Evolutionary conservation across 2,329 filamentous ascomycete species (phyloP).

Genomic region (Ceratocystis huliohia): DNA sequence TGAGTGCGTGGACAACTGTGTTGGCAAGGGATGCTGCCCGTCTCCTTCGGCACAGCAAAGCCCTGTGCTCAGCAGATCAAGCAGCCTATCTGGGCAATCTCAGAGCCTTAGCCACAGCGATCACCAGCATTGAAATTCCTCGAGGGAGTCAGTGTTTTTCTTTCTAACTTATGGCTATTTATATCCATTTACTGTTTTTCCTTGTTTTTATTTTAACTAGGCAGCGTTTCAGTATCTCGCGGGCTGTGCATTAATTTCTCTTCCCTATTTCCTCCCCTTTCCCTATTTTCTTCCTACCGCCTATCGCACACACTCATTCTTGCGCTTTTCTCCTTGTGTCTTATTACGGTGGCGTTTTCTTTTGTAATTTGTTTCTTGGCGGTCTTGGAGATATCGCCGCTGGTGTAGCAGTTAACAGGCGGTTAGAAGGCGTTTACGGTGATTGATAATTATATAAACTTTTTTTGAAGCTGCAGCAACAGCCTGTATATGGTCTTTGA

Average conservation of each 20-base stretch:
- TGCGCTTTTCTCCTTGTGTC: background rate
- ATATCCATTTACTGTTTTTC: background rate
- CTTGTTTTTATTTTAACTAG: background rate
- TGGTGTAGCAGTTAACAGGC: background rate
- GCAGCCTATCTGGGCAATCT: conserved; percentile 13
- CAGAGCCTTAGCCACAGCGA: conserved; percentile 16
- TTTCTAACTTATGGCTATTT: background rate
- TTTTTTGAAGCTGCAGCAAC: background rate
- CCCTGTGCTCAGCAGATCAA: conserved; percentile 16
- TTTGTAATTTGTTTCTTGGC: background rate
- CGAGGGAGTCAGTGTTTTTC: background rate
- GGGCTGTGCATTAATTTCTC: background rate
- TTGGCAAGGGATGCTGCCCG: conserved; percentile 35
- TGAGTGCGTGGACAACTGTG: conserved; percentile 39
- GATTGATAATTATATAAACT: conserved; percentile 2
- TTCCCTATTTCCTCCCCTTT: background rate
- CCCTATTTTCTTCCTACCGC: background rate
- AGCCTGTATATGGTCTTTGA: too few species aligned
- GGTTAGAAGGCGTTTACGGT: background rate
- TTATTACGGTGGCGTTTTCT: background rate
- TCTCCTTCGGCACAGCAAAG: conserved; percentile 16
- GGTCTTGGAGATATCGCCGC: conserved; percentile 7
- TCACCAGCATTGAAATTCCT: conserved; percentile 11
- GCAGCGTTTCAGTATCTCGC: background rate
- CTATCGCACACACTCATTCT: background rate